phyloP scores from a whole-genome alignment of 495 filamentous ascomycete genomes.

The Sordaria brevicollis region DNA sequence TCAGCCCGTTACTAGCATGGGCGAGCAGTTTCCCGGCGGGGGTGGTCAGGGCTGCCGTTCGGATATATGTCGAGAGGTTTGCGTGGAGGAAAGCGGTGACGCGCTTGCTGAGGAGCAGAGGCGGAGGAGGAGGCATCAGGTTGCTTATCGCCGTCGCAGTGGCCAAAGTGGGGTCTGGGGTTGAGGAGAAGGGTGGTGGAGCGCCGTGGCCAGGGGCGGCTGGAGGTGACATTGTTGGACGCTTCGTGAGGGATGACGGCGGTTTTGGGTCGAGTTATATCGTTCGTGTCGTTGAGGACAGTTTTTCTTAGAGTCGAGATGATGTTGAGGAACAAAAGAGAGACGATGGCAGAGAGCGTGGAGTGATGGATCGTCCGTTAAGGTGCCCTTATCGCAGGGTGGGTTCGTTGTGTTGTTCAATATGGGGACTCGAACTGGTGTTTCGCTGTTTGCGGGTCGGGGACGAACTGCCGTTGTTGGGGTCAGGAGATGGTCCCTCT shows the following conservation, averaged over 20 bases:
- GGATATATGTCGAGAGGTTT: conserved; percentile 32
- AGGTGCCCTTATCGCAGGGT: background rate
- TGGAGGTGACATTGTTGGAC: background rate
- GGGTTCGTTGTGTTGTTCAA: background rate
- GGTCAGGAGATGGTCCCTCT: background rate
- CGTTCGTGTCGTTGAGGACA: background rate
- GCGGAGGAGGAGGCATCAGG: conserved; percentile 22
- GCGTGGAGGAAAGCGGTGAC: conserved; percentile 38
- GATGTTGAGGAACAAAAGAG: background rate
- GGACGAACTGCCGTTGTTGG: background rate
- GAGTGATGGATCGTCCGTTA: background rate
- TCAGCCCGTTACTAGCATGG: conserved; percentile 29
- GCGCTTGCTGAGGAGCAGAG: conserved; percentile 38
- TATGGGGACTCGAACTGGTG: background rate
- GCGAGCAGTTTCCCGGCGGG: conserved; percentile 39
- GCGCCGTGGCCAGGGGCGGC: background rate
- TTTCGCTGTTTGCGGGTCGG: background rate
- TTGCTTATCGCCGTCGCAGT: conserved; percentile 6
- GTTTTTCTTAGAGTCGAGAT: background rate
- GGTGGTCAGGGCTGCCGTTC: conserved; percentile 33
- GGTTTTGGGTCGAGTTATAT: background rate
- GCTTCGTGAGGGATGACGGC: background rate
- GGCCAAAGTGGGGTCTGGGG: background rate
- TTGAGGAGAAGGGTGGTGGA: background rate
- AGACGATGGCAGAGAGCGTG: background rate